These are phyloP conservation scores for Drechslerella dactyloides DNA, from an alignment of 2,329 filamentous ascomycete genomes.

Conservation along the genomic window DNA sequence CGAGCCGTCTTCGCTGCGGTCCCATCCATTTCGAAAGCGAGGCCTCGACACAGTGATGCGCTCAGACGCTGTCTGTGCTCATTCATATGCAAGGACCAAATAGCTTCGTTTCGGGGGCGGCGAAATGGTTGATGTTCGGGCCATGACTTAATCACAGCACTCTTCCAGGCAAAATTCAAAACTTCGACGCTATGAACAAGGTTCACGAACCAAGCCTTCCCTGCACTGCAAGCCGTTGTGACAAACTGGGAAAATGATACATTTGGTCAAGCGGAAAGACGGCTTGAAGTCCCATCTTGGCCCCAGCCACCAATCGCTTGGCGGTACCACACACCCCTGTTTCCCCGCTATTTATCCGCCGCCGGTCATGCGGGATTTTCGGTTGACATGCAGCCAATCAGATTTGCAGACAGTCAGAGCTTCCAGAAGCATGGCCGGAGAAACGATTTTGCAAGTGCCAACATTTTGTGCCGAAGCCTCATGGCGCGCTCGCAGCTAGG, in stretches of 20 bases:
- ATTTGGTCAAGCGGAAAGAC: conserved; percentile 49
- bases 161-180: conserved; percentile 42
- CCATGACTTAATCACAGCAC: conserved; percentile 25
- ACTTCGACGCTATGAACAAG: conserved; percentile 14
- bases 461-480: conserved; percentile 1
- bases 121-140: conserved; percentile 2
- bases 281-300: conserved; percentile 40
- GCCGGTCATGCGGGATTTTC: conserved; percentile 51
- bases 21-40: conserved; percentile 5
- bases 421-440: conserved; percentile 49
- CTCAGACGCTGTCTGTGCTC: conserved; percentile 47
- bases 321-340: conserved; percentile 22
- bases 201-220: conserved; percentile 15
- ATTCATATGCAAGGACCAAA: conserved; percentile 44
- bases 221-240: conserved; percentile 29
- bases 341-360: conserved; percentile 51
- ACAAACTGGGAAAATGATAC: conserved; percentile 25
- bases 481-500: conserved; percentile 3
- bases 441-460: conserved; percentile 20
- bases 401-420: conserved; percentile 17
- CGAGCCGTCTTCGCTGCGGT: conserved; percentile 25
- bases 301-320: conserved; percentile 29
- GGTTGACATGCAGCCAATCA: conserved; percentile 46
- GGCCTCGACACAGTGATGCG: conserved; percentile 14
- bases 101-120: conserved; percentile 40